A percentile compares a stretch with the other conserved stretches of the same genome.
These are phyloP conservation scores for Camelina hispida DNA, from an alignment of 345 rosid species.

Conservation along the genomic window DNA sequence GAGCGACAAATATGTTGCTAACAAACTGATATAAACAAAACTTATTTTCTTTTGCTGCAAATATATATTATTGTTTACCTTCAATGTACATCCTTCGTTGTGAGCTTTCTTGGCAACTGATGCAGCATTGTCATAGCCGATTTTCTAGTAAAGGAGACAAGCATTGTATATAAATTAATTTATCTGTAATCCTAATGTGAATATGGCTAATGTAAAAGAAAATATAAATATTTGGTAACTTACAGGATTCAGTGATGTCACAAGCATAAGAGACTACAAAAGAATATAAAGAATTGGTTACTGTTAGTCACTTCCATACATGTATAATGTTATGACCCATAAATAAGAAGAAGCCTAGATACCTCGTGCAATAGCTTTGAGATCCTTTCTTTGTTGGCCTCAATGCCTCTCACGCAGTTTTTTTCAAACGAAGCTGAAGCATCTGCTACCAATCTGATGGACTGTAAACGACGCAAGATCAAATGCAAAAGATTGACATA, in stretches of 20 bases:
- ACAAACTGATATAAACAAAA: neutral
- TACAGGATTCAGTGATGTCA: constrained; percentile 94
- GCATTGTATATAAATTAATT: neutral
- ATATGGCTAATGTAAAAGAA: neutral
- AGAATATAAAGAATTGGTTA: constrained; percentile 10
- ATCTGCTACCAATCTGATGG: constrained; percentile 82
- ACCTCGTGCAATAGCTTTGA: constrained; percentile 91
- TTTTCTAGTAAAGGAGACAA: constrained; percentile 64
- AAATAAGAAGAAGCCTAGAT: constrained; percentile 36
- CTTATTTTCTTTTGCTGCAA: constrained; percentile 1
- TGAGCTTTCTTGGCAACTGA: constrained; percentile 97
- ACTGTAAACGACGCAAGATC: constrained; percentile 49
- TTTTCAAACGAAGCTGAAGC: constrained; percentile 93
- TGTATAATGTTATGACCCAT: constrained; percentile 29
- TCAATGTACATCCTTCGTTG: constrained; percentile 84
- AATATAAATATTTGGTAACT: constrained; percentile 43
- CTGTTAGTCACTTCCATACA: neutral
- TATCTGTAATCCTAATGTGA: constrained; percentile 1
- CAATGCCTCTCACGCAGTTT: constrained; percentile 87
- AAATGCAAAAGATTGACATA: neutral
- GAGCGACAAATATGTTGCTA: neutral
- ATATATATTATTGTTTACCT: constrained; percentile 54
- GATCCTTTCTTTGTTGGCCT: constrained; percentile 85
- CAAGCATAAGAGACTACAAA: constrained; percentile 87
- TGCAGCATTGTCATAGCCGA: constrained; percentile 94